Evolutionary conservation across 2,329 filamentous ascomycete species (phyloP).

Genomic region (Calcarisporium arbuscula): DNA sequence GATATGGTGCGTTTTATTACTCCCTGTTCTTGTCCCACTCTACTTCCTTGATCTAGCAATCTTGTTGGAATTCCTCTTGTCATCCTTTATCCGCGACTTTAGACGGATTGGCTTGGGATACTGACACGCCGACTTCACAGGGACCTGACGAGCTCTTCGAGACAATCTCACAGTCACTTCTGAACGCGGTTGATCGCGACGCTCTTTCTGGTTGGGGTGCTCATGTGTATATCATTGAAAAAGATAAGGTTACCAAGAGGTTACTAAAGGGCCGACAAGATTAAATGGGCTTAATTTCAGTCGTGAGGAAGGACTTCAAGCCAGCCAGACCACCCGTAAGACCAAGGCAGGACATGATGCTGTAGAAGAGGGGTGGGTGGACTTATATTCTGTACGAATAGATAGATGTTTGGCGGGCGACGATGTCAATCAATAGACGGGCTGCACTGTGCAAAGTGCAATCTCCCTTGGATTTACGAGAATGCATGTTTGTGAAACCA

Average conservation of each 20-base stretch:
- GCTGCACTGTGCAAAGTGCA: no score
- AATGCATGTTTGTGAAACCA: no score
- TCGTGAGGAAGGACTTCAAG: constrained; percentile 14
- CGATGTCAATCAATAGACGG: constrained; percentile 3
- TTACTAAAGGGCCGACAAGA: constrained; percentile 97
- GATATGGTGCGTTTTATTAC: constrained; percentile 75
- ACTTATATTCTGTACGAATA: constrained; percentile 14
- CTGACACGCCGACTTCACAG: constrained; percentile 46
- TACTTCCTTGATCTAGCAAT: no score
- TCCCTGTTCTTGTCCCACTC: constrained; percentile 1
- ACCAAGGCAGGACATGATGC: no score
- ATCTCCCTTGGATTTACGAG: no score
- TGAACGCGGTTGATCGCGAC: constrained; percentile 95
- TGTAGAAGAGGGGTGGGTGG: no score
- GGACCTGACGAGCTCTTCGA: constrained; percentile 93
- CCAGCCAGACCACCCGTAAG: no score
- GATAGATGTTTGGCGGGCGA: constrained; percentile 11
- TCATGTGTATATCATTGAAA: constrained; percentile 99
- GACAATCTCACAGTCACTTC: constrained; percentile 90
- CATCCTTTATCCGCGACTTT: no score
- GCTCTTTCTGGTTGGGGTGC: constrained; percentile 97
- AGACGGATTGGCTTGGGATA: no score
- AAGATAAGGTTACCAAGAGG: constrained; percentile 99
- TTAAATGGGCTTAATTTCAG: constrained; percentile 38
- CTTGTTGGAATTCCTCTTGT: no score